Evolutionary conservation across 768 basidiomycete genomes (phyloP), one percentile per base, ranked within the genome.

Genomic region (Rhodotorula paludigena): DNA sequence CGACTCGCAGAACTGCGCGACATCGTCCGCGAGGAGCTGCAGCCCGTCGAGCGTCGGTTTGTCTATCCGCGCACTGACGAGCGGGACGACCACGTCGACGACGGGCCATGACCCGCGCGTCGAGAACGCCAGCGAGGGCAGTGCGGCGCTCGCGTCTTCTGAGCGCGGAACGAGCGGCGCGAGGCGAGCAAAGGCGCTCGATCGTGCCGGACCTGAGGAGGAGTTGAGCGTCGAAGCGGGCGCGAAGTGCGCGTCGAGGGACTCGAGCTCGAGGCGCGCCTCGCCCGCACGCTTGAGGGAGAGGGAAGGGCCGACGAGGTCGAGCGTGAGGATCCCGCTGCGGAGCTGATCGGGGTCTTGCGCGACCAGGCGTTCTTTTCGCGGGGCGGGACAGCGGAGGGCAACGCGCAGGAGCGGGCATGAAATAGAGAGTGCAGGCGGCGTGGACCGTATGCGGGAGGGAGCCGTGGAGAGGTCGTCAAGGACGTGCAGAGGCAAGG

Each of bases 21-120:
- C 76, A 75, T 97, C 92, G 75, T 99, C 96, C 12, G 86, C 87
- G 82, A 88, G 90, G 74, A 87, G 87, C 77, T 97, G 92, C 25
- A 98, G 77, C 20, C 84, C 84, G 75, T 97, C 90, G 14, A 92
- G 78, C 3, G 81, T 68, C 10, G 79, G 74, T 77, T 97, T 94
- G 16, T 84, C 81, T 55, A 91, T 73, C 47, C 71, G 69, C 39
- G 78, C 69, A 47, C 77, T 76, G n/a, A 88, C 77, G 8, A 86
- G 85, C 21, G 91, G 90, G 21, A 93, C 33, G 1, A 30, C n/a
- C 11, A 42, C 7, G 20, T 48, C 61, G 21, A 64, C 1, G 12
- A 4, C 23, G 5, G 55, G 20, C 16, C 35, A 21, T 7, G 38
- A 7, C 20, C 0, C 1, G 1, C 16, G 14, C 12, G 25, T 16